phyloP scores from a whole-genome alignment of 2,329 filamentous ascomycete genomes.

The Sporothrix protearum region DNA sequence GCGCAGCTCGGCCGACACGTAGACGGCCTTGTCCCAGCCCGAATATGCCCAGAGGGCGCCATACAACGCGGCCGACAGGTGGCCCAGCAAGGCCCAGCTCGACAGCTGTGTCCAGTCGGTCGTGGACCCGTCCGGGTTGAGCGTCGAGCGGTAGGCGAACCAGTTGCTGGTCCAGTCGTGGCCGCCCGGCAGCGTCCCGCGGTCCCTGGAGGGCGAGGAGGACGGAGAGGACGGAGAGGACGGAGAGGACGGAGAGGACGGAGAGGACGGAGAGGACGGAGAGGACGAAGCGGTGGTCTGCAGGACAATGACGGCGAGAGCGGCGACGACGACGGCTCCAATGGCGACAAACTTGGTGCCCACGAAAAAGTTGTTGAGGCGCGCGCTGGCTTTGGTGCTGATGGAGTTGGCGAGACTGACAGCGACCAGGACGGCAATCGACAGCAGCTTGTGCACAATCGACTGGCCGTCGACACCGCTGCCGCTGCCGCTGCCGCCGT shows the following conservation, averaged over 20 bases:
- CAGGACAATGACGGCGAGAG: slow-evolving; percentile 45
- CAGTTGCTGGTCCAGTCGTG: slow-evolving; percentile 54
- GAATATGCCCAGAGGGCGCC: slow-evolving; percentile 63
- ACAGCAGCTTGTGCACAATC: slow-evolving; percentile 50
- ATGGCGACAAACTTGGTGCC: slow-evolving; percentile 52
- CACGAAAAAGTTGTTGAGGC: slow-evolving; percentile 55
- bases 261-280: too few species aligned
- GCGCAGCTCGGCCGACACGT: slow-evolving; percentile 50
- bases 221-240: too few species aligned
- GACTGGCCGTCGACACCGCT: slow-evolving; percentile 29
- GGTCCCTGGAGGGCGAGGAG: slow-evolving; percentile 34
- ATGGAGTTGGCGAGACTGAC: slow-evolving; percentile 53
- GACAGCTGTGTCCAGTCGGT: slow-evolving; percentile 49
- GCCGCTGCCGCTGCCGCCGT: background rate
- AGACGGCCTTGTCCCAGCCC: slow-evolving; percentile 62
- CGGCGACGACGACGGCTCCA: slow-evolving; percentile 47
- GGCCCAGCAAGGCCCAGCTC: slow-evolving; percentile 57
- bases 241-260: too few species aligned
- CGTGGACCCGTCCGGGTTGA: slow-evolving; percentile 47
- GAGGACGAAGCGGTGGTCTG: too few species aligned
- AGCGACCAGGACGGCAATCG: slow-evolving; percentile 45
- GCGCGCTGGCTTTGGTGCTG: slow-evolving; percentile 53
- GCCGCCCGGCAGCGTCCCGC: slow-evolving; percentile 40
- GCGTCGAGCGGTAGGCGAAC: slow-evolving; percentile 51
- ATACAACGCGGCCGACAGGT: slow-evolving; percentile 59